Conservation (phyloP, 2,329 filamentous ascomycete species). For the Fusarium citri region DNA sequence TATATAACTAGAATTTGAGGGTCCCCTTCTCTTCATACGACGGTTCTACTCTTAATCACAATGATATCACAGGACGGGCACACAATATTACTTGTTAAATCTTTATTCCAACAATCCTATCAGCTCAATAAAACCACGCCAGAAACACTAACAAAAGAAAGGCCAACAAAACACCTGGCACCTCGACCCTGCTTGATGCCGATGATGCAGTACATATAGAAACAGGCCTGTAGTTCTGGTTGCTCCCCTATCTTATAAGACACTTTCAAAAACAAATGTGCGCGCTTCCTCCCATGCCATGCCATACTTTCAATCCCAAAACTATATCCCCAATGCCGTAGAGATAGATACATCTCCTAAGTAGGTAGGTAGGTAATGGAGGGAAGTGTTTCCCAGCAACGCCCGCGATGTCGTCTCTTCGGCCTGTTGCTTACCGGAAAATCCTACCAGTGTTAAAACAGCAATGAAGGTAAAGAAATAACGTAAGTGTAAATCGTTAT, state of each 20-base stretch:
- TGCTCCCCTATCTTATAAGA: constrained; percentile 41
- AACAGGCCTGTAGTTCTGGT: constrained; percentile 34
- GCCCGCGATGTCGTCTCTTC: constrained; percentile 31
- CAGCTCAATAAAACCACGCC: constrained; percentile 45
- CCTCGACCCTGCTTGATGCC: constrained; percentile 31
- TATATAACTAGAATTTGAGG: not conserved
- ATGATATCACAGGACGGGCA: not conserved
- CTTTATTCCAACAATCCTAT: constrained; percentile 43
- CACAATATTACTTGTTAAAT: constrained; percentile 32
- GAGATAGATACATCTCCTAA: constrained; percentile 38
- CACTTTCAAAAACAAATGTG: constrained; percentile 41
- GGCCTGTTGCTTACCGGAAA: constrained; percentile 37
- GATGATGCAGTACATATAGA: constrained; percentile 39
- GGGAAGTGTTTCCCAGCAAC: constrained; percentile 40
- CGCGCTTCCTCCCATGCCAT: constrained; percentile 44
- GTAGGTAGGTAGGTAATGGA: constrained; percentile 22
- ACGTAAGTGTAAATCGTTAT: constrained; percentile 50
- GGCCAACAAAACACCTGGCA: constrained; percentile 39
- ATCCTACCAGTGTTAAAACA: constrained; percentile 41
- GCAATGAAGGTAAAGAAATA: constrained; percentile 41
- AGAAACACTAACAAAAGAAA: constrained; percentile 44
- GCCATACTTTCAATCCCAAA: constrained; percentile 35
- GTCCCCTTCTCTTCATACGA: not conserved
- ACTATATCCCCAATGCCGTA: constrained; percentile 31
- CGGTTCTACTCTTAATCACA: not conserved